Evolutionary conservation across 306 rosid genomes (phyloP), one percentile per base, ranked within the genome.

Genomic region (Begonia peltatifolia): DNA sequence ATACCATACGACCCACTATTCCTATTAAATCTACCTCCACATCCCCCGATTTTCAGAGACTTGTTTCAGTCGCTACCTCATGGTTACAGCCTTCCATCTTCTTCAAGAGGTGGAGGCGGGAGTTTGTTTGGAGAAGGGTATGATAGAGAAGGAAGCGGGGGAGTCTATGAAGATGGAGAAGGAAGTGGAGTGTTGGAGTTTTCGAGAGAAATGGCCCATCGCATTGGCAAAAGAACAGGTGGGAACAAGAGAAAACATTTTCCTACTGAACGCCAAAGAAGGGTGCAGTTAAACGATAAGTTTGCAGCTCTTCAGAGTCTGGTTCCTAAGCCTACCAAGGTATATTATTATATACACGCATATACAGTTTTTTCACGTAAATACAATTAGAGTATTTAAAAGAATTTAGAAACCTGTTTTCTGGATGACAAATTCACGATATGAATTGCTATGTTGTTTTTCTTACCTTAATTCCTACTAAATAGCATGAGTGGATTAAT

Each of bases 1-100:
- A 56, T 62, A 42, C 46, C 43, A 11, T 55, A 63, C 41, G 67
- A 85, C 66, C 95, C 94, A 3, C 63, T 90, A 11, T 72, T 83
- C 58, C 97, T 79, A 58, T 55, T 83, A 66, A 85, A 85, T 71
- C 76, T 90, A 48, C 95, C 94, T 56, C 95, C 94, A 30, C 95
- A 83, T 50, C 99, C 95, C 23, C 92, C 95, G 0, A 67, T 77
- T 6, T 74, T 81, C 41, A 75, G 82, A 68, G 87, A 84, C 42
- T 43, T 82, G 63, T 82, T 78, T 61, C 83, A 76, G 63, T 76
- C 94, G 49, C 68, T 89, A 5, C 95, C 95, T 16, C 70, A 68
- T 3, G 90, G 95, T 8, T 83, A 83, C 51, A 59, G 74, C 64
- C 65, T 84, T 71, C 81, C 87, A 10, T 60, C 79, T 23, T 67